phyloP scores from a whole-genome alignment of 2,329 filamentous ascomycete species.

The Epichloe festucae region DNA sequence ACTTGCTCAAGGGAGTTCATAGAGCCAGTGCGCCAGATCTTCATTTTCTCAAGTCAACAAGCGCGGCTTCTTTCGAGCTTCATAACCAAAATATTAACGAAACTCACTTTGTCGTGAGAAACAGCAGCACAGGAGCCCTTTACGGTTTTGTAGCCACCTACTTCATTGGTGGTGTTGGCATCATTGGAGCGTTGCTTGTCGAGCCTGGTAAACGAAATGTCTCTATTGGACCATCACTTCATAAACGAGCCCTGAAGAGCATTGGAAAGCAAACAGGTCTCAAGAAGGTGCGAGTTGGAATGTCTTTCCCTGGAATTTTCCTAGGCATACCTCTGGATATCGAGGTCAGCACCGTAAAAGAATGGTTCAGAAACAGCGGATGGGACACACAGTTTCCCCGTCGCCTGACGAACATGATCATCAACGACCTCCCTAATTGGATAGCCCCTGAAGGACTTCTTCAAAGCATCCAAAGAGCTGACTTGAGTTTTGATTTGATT shows the following conservation, averaged over 20 bases:
- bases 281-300: slow-evolving; percentile 70
- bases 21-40: slow-evolving; percentile 54
- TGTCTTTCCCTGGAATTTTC: slow-evolving; percentile 72
- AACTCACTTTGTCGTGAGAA: slow-evolving; percentile 81
- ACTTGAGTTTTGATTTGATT: slow-evolving; percentile 71
- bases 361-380: slow-evolving; percentile 83
- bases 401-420: slow-evolving; percentile 52
- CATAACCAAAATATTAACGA: slow-evolving; percentile 60
- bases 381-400: slow-evolving; percentile 62
- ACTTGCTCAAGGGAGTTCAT: slow-evolving; percentile 58
- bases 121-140: slow-evolving; percentile 79
- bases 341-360: slow-evolving; percentile 33
- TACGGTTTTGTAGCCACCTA: slow-evolving; percentile 92
- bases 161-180: slow-evolving; percentile 57
- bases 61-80: slow-evolving; percentile 64
- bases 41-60: slow-evolving; percentile 56
- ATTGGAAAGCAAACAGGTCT: slow-evolving; percentile 57
- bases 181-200: slow-evolving; percentile 78
- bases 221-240: slow-evolving; percentile 80
- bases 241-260: slow-evolving; percentile 69
- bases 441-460: slow-evolving; percentile 62
- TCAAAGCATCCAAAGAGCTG: slow-evolving; percentile 57
- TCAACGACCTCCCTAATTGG: slow-evolving; percentile 63
- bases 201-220: slow-evolving; percentile 76
- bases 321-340: slow-evolving; percentile 60